A percentile compares a stretch with the other conserved stretches of the same genome.
Evolutionary conservation across 805 yeast species (phyloP).

Genomic region (Ogataea salicorniae): DNA sequence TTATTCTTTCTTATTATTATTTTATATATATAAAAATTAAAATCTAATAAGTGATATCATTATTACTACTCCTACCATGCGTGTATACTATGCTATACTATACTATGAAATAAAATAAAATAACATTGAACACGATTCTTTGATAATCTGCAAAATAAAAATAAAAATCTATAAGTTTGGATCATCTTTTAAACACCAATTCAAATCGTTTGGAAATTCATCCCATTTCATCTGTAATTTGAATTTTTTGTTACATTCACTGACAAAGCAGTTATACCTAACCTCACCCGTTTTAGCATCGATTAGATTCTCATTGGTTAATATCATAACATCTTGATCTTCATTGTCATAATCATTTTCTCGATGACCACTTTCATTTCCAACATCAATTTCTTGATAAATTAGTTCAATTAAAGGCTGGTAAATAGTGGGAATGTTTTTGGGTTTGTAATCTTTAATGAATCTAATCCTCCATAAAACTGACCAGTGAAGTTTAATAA

Average conservation of each 20-base stretch:
- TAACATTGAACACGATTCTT: too few relatives aligned
- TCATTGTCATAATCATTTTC: conserved; percentile 1
- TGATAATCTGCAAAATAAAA: too few relatives aligned
- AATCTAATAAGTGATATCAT: background rate
- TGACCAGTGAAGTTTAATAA: conserved; percentile 55
- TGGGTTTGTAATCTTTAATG: conserved; percentile 41
- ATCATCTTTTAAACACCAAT: conserved; percentile 6
- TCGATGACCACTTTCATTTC: background rate
- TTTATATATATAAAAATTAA: too few relatives aligned
- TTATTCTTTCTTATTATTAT: too few relatives aligned
- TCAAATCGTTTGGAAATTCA: conserved; percentile 32
- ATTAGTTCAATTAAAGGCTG: conserved; percentile 13
- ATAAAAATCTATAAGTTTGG: too few relatives aligned
- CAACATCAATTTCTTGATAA: background rate
- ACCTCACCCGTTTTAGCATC: conserved; percentile 18
- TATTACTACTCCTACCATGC: background rate
- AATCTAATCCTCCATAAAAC: conserved; percentile 49
- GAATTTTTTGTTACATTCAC: conserved; percentile 3
- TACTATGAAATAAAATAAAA: too few relatives aligned
- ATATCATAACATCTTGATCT: background rate
- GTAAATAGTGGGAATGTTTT: conserved; percentile 36
- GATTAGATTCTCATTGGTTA: conserved; percentile 17
- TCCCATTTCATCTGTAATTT: conserved; percentile 27
- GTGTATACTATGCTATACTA: too few relatives aligned
- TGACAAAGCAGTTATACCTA: conserved; percentile 5